Conservation (phyloP, 371 early-diverging fungal genomes). For the Coemansia sp. region DNA sequence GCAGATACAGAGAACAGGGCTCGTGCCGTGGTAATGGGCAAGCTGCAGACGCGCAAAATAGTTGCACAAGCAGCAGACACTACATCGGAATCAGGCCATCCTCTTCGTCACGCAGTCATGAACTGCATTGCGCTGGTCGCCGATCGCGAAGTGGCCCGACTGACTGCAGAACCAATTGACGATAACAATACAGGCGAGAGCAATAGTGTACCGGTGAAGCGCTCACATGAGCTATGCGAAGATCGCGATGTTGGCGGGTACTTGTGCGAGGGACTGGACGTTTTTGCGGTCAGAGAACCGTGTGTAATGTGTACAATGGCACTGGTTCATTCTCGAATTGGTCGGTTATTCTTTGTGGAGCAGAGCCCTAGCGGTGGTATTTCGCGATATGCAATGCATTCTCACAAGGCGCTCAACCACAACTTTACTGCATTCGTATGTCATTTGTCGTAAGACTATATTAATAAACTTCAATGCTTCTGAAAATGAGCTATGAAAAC, state of each 20-base stretch:
- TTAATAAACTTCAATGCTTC: neutral
- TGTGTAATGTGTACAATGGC: conserved; percentile 58
- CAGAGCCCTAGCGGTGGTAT: conserved; percentile 32
- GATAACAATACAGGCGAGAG: too few species aligned
- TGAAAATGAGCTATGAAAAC: neutral
- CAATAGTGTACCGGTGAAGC: neutral
- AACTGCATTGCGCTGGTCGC: conserved; percentile 53
- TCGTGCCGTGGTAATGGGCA: conserved; percentile 33
- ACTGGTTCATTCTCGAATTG: conserved; percentile 52
- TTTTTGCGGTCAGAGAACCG: conserved; percentile 55
- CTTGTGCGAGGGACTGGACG: conserved; percentile 56
- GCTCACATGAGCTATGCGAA: neutral
- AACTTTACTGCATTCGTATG: conserved; percentile 47
- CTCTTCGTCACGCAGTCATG: conserved; percentile 57
- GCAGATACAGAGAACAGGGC: neutral
- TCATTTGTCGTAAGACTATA: neutral
- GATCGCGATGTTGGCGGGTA: conserved; percentile 24
- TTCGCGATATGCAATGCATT: conserved; percentile 34
- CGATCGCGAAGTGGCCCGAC: conserved; percentile 26
- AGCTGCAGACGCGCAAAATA: conserved; percentile 12
- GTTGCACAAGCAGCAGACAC: conserved; percentile 34
- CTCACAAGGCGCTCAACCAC: conserved; percentile 44
- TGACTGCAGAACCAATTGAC: neutral
- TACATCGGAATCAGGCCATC: conserved; percentile 25
- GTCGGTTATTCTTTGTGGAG: conserved; percentile 44